Evolutionary conservation across 2,329 filamentous ascomycete genomes (phyloP).

Genomic region (Calonectria pauciramosa): DNA sequence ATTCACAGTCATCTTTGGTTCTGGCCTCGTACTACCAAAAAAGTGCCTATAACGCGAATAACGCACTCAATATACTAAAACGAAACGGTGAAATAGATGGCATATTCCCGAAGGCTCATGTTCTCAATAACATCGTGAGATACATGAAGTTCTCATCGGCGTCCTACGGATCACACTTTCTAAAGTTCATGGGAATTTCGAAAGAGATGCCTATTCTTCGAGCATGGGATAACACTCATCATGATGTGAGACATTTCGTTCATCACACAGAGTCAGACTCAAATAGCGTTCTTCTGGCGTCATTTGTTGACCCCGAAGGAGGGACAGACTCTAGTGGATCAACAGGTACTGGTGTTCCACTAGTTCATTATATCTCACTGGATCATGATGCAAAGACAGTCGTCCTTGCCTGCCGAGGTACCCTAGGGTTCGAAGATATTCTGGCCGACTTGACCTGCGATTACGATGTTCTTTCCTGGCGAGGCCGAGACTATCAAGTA

Average conservation of each 20-base stretch:
- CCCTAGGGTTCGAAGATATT: conserved; percentile 80
- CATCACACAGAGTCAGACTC: conserved; percentile 72
- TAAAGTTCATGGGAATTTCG: conserved; percentile 73
- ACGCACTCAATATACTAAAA: conserved; percentile 63
- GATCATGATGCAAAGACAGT: conserved; percentile 80
- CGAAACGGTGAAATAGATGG: conserved; percentile 68
- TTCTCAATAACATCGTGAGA: conserved; percentile 73
- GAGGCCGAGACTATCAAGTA: conserved; percentile 75
- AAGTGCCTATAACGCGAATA: conserved; percentile 62
- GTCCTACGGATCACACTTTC: conserved; percentile 74
- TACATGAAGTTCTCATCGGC: conserved; percentile 78
- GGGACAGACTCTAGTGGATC: conserved; percentile 75
- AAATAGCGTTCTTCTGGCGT: conserved; percentile 74
- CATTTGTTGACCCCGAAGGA: conserved; percentile 78
- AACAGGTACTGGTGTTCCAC: conserved; percentile 75
- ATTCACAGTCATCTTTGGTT: conserved; percentile 67
- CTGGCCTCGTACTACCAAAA: conserved; percentile 63
- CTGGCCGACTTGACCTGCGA: conserved; percentile 82
- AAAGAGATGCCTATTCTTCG: conserved; percentile 61
- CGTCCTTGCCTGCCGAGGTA: conserved; percentile 80
- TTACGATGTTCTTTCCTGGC: conserved; percentile 76
- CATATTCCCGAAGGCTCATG: conserved; percentile 71
- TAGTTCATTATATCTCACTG: conserved; percentile 80
- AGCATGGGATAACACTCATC: conserved; percentile 64
- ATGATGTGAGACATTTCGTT: conserved; percentile 74